These are phyloP conservation scores for Salvia hispanica DNA, from an alignment of 257 asterid genomes.

Conservation along the genomic window DNA sequence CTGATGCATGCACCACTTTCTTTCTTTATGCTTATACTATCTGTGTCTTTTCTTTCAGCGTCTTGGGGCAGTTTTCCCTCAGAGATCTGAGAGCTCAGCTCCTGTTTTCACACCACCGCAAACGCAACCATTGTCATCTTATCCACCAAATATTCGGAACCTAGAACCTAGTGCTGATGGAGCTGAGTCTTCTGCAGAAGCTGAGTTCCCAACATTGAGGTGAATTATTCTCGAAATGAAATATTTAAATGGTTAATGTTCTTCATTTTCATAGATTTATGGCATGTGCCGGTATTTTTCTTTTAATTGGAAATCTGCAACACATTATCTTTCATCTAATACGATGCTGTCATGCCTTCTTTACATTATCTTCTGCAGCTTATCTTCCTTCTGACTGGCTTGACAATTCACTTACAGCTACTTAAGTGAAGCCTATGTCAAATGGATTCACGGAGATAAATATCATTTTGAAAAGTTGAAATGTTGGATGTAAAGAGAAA, in stretches of 20 bases:
- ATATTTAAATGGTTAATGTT: neutral
- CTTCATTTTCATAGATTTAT: slow-evolving; percentile 6
- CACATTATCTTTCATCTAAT: neutral
- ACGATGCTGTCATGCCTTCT: neutral
- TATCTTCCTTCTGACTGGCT: slow-evolving; percentile 11
- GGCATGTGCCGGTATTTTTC: neutral
- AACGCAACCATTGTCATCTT: slow-evolving; percentile 83
- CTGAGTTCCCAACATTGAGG: slow-evolving; percentile 95
- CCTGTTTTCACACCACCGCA: slow-evolving; percentile 96
- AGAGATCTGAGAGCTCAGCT: slow-evolving; percentile 80
- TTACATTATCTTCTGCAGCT: slow-evolving; percentile 5
- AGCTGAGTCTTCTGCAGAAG: slow-evolving; percentile 88
- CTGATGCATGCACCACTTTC: slow-evolving; percentile 26
- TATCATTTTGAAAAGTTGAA: slow-evolving; percentile 10
- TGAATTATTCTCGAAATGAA: slow-evolving; percentile 30
- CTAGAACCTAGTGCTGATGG: slow-evolving; percentile 64
- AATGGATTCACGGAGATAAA: slow-evolving; percentile 10
- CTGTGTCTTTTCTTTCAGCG: slow-evolving; percentile 59
- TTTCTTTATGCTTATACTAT: slow-evolving; percentile 24
- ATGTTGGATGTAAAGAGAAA: neutral
- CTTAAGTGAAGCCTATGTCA: slow-evolving; percentile 14
- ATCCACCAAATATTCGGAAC: slow-evolving; percentile 81
- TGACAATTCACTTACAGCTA: slow-evolving; percentile 6
- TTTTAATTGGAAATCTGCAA: slow-evolving; percentile 12
- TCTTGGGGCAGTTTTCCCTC: slow-evolving; percentile 96